These are phyloP conservation scores for Oemleria cerasiformis DNA, from an alignment of 306 rosid genomes.

Conservation along the genomic window DNA sequence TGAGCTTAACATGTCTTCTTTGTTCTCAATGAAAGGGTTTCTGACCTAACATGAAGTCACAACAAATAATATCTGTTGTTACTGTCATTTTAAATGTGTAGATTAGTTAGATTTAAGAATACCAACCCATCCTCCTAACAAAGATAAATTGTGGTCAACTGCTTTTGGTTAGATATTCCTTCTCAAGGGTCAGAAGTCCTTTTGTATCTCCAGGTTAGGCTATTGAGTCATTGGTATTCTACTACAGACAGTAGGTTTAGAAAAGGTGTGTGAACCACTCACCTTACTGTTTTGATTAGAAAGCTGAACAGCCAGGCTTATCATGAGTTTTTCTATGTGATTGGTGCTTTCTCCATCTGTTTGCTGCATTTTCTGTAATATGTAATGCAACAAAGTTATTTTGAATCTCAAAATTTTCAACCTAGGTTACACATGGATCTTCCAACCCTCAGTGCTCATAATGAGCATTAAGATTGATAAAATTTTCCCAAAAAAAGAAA, in stretches of 20 bases:
- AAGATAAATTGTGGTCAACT: neutral
- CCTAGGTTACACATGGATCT: conserved; percentile 1
- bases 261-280: neutral
- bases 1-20: conserved; percentile 34
- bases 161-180: neutral
- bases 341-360: neutral
- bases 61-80: neutral
- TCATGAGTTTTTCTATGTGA: neutral
- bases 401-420: neutral
- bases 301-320: neutral
- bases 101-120: neutral
- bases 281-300: neutral
- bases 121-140: neutral
- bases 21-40: neutral
- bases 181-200: neutral
- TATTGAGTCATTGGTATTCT: neutral
- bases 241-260: neutral
- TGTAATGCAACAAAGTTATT: neutral
- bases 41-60: neutral
- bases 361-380: neutral
- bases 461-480: neutral
- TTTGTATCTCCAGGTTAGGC: neutral
- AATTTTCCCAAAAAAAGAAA: no score
- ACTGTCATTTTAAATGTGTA: conserved; percentile 6
- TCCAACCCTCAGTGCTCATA: neutral